Conservation (phyloP, 2,329 filamentous ascomycete genomes). For the Hymenoscyphus fructigenus region DNA sequence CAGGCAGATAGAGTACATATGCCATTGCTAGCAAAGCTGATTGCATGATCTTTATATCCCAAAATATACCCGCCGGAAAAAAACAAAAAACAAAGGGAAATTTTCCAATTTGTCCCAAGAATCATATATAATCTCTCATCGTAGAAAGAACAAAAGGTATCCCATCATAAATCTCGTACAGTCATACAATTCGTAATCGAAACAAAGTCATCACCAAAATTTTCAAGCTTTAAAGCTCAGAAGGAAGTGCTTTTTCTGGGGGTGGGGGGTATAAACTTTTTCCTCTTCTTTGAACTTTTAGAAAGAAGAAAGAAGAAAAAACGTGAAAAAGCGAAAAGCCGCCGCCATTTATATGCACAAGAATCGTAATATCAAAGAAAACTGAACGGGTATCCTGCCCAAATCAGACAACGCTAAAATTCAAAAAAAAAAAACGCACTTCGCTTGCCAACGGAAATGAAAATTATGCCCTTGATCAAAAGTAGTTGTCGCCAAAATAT, state of each 20-base stretch:
- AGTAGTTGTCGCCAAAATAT: slow-evolving; percentile 15
- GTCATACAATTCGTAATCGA: slow-evolving; percentile 33
- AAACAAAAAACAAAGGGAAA: slow-evolving; percentile 6
- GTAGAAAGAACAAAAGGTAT: slow-evolving; percentile 30
- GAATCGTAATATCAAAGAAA: slow-evolving; percentile 22
- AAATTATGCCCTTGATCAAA: slow-evolving; percentile 13
- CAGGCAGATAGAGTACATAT: slow-evolving; percentile 24
- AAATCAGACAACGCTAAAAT: slow-evolving; percentile 26
- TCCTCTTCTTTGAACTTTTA: slow-evolving; percentile 22
- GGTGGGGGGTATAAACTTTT: slow-evolving; percentile 12
- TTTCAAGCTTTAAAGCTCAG: slow-evolving; percentile 18
- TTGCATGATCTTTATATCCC: slow-evolving; percentile 25
- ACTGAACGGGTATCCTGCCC: slow-evolving; percentile 23
- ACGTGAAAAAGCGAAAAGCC: slow-evolving; percentile 27
- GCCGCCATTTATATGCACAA: slow-evolving; percentile 27
- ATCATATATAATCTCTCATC: not conserved
- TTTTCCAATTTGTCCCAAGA: slow-evolving; percentile 17
- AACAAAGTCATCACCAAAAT: slow-evolving; percentile 25
- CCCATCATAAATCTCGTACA: slow-evolving; percentile 33
- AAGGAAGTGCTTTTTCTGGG: slow-evolving; percentile 9
- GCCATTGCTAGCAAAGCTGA: slow-evolving; percentile 30
- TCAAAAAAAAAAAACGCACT: slow-evolving; percentile 21
- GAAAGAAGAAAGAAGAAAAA: slow-evolving; percentile 14
- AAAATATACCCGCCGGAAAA: slow-evolving; percentile 8
- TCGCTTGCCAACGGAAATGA: slow-evolving; percentile 18